These are phyloP conservation scores for Alnus rubra DNA, from an alignment of 306 rosid genomes.

Conservation along the genomic window DNA sequence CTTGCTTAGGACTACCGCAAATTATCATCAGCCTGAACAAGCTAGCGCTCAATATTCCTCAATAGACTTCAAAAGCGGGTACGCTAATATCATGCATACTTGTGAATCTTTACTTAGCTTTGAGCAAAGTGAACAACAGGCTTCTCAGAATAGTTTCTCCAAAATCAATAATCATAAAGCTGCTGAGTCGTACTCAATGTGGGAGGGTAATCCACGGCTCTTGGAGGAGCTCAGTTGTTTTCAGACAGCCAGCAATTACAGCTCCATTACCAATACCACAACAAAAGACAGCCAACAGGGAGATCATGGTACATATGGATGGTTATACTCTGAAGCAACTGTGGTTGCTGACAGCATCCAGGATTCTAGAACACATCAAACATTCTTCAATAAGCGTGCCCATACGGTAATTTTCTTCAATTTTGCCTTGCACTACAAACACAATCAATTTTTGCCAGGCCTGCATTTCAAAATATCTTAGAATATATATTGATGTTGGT, in stretches of 20 bases:
- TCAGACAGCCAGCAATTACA: conserved; percentile 48
- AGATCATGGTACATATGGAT: conserved; percentile 45
- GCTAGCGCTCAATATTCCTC: conserved; percentile 24
- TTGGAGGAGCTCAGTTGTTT: conserved; percentile 45
- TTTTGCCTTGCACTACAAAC: neutral
- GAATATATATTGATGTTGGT: too few relatives aligned
- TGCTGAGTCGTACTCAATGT: conserved; percentile 24
- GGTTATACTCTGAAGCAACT: conserved; percentile 58
- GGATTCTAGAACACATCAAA: conserved; percentile 38
- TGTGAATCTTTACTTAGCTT: conserved; percentile 68
- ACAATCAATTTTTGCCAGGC: too few relatives aligned
- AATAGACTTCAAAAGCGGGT: conserved; percentile 57
- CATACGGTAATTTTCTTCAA: conserved; percentile 39
- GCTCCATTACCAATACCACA: conserved; percentile 31
- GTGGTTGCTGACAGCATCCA: conserved; percentile 40
- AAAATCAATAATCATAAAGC: conserved; percentile 33
- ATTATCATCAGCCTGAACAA: too few relatives aligned
- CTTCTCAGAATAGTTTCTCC: conserved; percentile 22
- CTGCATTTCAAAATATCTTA: too few relatives aligned
- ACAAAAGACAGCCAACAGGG: conserved; percentile 37
- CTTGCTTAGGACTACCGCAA: too few relatives aligned
- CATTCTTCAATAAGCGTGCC: conserved; percentile 48
- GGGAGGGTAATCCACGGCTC: conserved; percentile 35
- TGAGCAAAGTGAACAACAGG: conserved; percentile 37
- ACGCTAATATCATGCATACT: conserved; percentile 16